A percentile compares a stretch with the other conserved stretches of the same genome.
These are phyloP conservation scores for Eucalyptus rudis DNA, from an alignment of 345 rosid species.

Conservation along the genomic window DNA sequence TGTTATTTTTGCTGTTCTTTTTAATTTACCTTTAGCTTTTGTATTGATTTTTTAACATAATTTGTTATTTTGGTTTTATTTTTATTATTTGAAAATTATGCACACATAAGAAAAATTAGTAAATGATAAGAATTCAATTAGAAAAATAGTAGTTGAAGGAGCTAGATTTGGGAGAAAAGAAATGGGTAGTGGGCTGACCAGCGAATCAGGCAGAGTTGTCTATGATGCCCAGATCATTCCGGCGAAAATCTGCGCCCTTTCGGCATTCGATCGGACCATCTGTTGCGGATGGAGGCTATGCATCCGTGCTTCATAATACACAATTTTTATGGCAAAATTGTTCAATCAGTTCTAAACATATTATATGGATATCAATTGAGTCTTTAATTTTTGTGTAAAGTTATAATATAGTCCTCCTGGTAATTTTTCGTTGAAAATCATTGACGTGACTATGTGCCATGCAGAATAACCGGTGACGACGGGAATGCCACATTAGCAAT, in stretches of 20 bases:
- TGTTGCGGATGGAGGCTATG: neutral
- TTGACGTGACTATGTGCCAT: neutral
- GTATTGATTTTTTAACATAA: neutral
- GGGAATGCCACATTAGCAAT: rapidly evolving
- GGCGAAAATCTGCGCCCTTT: neutral
- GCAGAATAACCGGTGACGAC: rapidly evolving
- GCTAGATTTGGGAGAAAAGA: neutral
- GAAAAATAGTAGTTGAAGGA: neutral
- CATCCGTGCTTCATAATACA: neutral
- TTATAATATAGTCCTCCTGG: rapidly evolving
- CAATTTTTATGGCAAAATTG: rapidly evolving
- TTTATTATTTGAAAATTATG: neutral
- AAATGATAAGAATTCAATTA: neutral
- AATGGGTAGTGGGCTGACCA: neutral
- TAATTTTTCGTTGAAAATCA: rapidly evolving
- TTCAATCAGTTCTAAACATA: rapidly evolving
- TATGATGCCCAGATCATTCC: neutral
- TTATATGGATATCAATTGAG: neutral
- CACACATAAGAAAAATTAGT: neutral
- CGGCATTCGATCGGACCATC: neutral
- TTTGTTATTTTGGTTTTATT: neutral
- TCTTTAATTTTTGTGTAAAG: neutral
- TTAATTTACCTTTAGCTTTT: neutral
- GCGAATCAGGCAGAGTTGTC: neutral
- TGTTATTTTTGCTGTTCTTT: neutral